These are phyloP conservation scores for Phytomonas sp. DNA, from an alignment of 208 protist species.

Conservation along the genomic window DNA sequence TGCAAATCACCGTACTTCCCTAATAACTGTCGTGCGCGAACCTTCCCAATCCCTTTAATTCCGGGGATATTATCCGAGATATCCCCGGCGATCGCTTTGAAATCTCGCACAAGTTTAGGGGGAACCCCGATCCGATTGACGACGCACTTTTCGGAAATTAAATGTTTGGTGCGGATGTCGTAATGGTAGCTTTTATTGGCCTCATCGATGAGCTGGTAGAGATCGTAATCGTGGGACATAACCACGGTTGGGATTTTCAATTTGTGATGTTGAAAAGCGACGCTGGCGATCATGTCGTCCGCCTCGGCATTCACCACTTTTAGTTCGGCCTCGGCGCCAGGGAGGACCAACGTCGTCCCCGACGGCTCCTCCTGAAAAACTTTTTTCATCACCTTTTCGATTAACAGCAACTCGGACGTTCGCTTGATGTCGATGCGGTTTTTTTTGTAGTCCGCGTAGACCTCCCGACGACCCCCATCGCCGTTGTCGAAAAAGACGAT, in stretches of 20 bases:
- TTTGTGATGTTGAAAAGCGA: conserved; percentile 65
- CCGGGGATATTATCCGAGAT: conserved; percentile 80
- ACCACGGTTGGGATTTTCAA: conserved; percentile 73
- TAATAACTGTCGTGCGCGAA: conserved; percentile 63
- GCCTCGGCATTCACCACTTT: conserved; percentile 77
- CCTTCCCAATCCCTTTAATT: conserved; percentile 79
- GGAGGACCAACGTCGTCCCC: conserved; percentile 55
- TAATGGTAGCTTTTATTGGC: conserved; percentile 63
- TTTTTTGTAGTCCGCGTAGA: conserved; percentile 78
- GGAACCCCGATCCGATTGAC: conserved; percentile 74
- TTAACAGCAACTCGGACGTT: conserved; percentile 46
- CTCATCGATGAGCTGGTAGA: conserved; percentile 86
- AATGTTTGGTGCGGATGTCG: conserved; percentile 82
- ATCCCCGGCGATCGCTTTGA: conserved; percentile 81
- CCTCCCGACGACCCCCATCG: conserved; percentile 67
- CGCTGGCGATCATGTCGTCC: conserved; percentile 85
- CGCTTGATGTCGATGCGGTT: conserved; percentile 36
- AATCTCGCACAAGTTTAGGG: conserved; percentile 81
- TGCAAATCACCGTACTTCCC: conserved; percentile 87
- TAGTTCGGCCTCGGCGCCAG: conserved; percentile 61
- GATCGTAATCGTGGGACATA: conserved; percentile 85
- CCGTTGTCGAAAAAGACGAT: conserved; percentile 87
- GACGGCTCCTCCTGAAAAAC: conserved; percentile 71
- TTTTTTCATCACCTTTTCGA: conserved; percentile 73
- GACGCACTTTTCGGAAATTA: conserved; percentile 77